These are phyloP conservation scores for Diaporthe aspalathi DNA, from an alignment of 2,329 filamentous ascomycete genomes.

Conservation along the genomic window DNA sequence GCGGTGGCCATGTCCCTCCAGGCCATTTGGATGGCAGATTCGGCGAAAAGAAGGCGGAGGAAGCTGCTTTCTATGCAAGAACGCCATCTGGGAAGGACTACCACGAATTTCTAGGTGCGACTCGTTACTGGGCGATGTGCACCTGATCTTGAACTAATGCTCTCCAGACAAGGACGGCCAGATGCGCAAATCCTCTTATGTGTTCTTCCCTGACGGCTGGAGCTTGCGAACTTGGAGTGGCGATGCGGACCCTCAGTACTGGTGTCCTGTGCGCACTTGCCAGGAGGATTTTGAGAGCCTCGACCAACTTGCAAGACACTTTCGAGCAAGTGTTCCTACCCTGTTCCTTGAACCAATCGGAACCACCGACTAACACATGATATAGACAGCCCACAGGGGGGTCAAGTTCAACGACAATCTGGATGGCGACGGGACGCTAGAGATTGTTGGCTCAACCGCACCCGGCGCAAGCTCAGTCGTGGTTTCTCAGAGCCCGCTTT, in stretches of 20 bases:
- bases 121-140: background rate
- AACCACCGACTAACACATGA: background rate
- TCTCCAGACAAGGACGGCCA: background rate
- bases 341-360: background rate
- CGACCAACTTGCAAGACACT: background rate
- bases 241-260: background rate
- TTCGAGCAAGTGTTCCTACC: background rate
- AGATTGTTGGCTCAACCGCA: background rate
- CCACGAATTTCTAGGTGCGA: background rate
- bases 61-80: background rate
- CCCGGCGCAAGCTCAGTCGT: background rate
- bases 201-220: background rate
- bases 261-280: constrained; percentile 5
- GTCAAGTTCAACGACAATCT: constrained; percentile 9
- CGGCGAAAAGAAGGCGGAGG: no score
- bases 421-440: background rate
- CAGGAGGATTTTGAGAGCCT: background rate
- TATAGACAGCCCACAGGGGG: background rate
- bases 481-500: background rate
- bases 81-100: constrained; percentile 19
- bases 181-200: background rate
- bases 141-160: background rate
- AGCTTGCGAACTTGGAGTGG: no score
- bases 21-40: no score
- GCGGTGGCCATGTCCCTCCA: no score